Conservation (phyloP, 805 yeast species). For the Wickerhamomyces kurtzmanii region DNA sequence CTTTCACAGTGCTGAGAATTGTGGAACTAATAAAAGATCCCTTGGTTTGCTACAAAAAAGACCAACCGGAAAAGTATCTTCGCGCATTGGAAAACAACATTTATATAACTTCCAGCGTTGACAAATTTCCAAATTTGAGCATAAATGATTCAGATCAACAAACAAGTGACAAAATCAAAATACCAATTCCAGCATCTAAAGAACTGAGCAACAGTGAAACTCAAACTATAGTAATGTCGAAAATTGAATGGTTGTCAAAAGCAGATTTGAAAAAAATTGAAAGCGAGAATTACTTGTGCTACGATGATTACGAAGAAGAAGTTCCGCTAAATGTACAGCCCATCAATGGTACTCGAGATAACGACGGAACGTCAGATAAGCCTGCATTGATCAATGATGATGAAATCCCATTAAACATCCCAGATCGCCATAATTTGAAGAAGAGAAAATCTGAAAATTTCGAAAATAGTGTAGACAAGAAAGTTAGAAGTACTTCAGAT, state of each 20-base stretch:
- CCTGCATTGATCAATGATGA: conserved; percentile 4
- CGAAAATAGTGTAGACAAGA: not conserved
- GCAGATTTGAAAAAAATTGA: conserved; percentile 11
- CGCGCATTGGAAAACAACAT: conserved; percentile 25
- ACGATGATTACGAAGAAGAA: no score
- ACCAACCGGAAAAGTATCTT: conserved; percentile 29
- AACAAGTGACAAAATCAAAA: not conserved
- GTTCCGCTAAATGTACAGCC: conserved; percentile 1
- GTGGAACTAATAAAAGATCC: conserved; percentile 39
- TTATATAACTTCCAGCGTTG: conserved; percentile 8
- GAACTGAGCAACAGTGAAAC: conserved; percentile 3
- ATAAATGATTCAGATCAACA: conserved; percentile 1
- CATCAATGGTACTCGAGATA: not conserved
- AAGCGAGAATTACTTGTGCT: conserved; percentile 10
- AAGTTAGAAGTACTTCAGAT: not conserved
- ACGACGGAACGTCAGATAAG: not conserved
- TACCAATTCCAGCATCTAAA: not conserved
- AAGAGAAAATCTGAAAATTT: not conserved
- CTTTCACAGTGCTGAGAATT: conserved; percentile 38
- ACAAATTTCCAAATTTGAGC: conserved; percentile 6
- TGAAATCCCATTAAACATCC: conserved; percentile 2
- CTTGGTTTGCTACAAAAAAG: conserved; percentile 23
- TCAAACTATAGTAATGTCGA: conserved; percentile 12
- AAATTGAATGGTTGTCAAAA: conserved; percentile 16
- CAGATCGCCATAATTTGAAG: not conserved